Percentiles rank a stretch among this genome's conserved stretches.
These are phyloP conservation scores for Puccinellia tenuiflora DNA, from an alignment of 176 grass and related monocot genomes.

Conservation along the genomic window DNA sequence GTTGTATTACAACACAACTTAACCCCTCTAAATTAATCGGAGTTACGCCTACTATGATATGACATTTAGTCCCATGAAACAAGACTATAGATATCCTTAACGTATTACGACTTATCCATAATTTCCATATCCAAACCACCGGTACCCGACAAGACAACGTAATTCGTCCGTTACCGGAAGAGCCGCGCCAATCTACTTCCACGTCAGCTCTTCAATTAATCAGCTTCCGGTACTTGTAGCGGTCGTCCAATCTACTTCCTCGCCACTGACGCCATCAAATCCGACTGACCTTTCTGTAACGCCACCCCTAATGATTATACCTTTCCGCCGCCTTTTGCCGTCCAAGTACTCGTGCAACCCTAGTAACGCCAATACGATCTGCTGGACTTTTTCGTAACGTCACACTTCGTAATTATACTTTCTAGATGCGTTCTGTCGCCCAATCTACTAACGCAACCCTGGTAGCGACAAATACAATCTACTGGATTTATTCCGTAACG, in stretches of 20 bases:
- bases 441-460: background rate
- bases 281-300: background rate
- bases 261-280: background rate
- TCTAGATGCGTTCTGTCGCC: background rate
- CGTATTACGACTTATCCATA: background rate
- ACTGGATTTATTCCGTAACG: fast-evolving
- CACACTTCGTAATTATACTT: background rate
- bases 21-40: background rate
- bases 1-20: background rate
- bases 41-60: background rate
- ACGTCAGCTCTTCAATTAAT: too few relatives aligned
- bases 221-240: background rate
- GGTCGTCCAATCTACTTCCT: background rate
- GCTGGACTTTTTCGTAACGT: background rate
- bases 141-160: background rate
- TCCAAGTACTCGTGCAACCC: background rate
- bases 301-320: background rate
- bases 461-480: background rate
- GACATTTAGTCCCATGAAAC: background rate
- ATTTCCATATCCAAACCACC: background rate
- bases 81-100: background rate
- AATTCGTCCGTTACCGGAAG: background rate
- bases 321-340: background rate
- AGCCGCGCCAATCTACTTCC: background rate
- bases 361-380: background rate